phyloP scores from a whole-genome alignment of 2,329 filamentous ascomycete species.

The Arthroderma uncinatum region DNA sequence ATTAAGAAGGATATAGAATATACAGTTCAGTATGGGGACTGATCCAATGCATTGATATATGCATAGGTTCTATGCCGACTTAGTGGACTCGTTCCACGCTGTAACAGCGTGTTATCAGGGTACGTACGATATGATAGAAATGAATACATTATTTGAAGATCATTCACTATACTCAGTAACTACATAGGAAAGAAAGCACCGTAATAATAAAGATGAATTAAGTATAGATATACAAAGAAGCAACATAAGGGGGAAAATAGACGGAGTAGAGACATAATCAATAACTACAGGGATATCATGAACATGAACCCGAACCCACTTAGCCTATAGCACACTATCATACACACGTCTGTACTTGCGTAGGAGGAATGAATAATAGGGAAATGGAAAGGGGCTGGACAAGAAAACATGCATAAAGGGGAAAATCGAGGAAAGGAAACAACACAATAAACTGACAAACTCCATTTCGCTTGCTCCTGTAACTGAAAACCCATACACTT shows the following conservation, averaged over 20 bases:
- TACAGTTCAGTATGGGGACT: slow-evolving; percentile 8
- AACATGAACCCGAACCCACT: neutral
- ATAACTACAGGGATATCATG: neutral
- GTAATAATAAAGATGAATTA: neutral
- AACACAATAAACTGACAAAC: neutral
- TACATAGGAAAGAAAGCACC: neutral
- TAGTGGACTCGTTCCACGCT: no score
- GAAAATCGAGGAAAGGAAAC: neutral
- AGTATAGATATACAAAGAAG: neutral
- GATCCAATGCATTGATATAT: neutral
- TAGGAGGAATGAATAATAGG: neutral
- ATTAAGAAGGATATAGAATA: slow-evolving; percentile 12
- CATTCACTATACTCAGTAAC: neutral
- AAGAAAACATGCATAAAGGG: neutral
- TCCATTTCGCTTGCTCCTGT: slow-evolving; percentile 1
- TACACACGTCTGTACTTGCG: neutral
- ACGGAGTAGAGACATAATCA: neutral
- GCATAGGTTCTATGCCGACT: neutral
- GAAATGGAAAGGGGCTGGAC: neutral
- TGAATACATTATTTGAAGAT: neutral
- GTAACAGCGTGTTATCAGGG: neutral
- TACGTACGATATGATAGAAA: slow-evolving; percentile 1
- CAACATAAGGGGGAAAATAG: neutral
- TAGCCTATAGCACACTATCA: neutral
- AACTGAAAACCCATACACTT: neutral